phyloP scores from a whole-genome alignment of 805 yeast genomes.

The Starmera dryadoides region DNA sequence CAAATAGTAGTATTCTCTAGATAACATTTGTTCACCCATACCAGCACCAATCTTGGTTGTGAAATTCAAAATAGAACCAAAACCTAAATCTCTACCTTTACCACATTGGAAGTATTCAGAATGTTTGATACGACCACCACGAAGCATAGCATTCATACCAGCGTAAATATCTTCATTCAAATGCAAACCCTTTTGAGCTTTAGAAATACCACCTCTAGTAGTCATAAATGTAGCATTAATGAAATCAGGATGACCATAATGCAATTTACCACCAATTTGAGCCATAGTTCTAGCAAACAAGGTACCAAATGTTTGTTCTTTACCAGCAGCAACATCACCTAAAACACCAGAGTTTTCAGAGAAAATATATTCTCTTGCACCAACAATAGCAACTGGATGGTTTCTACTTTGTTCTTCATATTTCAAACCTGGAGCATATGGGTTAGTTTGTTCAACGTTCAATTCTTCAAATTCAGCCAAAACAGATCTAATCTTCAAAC shows the following conservation, averaged over 20 bases:
- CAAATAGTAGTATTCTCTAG: conserved; percentile 75
- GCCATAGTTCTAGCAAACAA: conserved; percentile 77
- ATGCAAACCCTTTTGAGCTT: conserved; percentile 81
- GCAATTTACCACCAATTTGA: conserved; percentile 79
- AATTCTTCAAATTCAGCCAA: conserved; percentile 79
- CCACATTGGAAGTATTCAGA: conserved; percentile 88
- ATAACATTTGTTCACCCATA: conserved; percentile 86
- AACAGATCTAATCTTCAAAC: conserved; percentile 74
- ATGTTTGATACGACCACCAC: conserved; percentile 86
- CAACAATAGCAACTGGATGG: conserved; percentile 77
- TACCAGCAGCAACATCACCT: conserved; percentile 89
- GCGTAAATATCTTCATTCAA: conserved; percentile 85
- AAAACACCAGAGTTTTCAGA: conserved; percentile 80
- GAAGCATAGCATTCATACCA: conserved; percentile 74
- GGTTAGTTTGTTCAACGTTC: conserved; percentile 69
- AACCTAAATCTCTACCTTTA: conserved; percentile 85
- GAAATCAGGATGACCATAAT: conserved; percentile 88
- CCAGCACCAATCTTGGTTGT: conserved; percentile 89
- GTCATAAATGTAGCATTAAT: conserved; percentile 69
- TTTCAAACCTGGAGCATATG: conserved; percentile 66
- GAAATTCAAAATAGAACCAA: conserved; percentile 79
- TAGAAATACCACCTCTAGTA: conserved; percentile 84
- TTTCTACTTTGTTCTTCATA: conserved; percentile 41
- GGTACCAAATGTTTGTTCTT: conserved; percentile 86
- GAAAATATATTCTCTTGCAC: conserved; percentile 83